Evolutionary conservation across 2,329 filamentous ascomycete species (phyloP), one percentile per base, ranked within the genome.

Genomic region (Fonsecaea erecta): DNA sequence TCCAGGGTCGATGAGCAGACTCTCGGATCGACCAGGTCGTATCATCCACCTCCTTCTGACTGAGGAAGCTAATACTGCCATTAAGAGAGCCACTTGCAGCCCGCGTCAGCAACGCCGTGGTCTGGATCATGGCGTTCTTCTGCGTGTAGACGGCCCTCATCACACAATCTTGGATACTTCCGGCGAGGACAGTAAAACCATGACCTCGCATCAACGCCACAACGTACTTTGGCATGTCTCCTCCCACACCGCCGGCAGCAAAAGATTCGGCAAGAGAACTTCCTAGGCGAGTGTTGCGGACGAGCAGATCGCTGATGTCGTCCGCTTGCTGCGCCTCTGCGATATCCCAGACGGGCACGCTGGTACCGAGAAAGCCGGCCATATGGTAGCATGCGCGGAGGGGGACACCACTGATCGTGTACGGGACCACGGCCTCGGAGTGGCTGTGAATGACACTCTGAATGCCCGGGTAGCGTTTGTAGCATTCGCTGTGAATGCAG

Each of bases 401-500:
- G 1, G 75, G 75, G 12, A 79, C 76, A 14, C 74, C 74, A 16
- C 70, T 75, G 64, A 81, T 75, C 18, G 74, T 59, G n/a, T 59
- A 59, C 24, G 81, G 78, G 2, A 82, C 63, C 16, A 83, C 78
- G 6, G 75, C 74, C 30, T 79, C 74, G 0, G 80, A 72, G 66
- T 83, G 82, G 54, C 77, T 78, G 69, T 83, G 81, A 5, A 83
- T 72, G 0, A 82, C 77, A 26, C 75, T 75, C 40, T 78, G 74
- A 16, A 82, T 70, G 5, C 72, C 62, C 0, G 75, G 70, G 66
- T 77, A 81, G 26, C 72, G 71, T 70, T 80, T 80, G 71, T 80
- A 80, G 34, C 81, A 74, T 68, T 82, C 81, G 64, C 77, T 78
- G 69, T 83, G 80, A 53, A 83, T 83, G 69, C 74, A 80, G 4